phyloP scores from a whole-genome alignment of 2,329 filamentous ascomycete species.

The Stagonosporopsis chrysanthemi region DNA sequence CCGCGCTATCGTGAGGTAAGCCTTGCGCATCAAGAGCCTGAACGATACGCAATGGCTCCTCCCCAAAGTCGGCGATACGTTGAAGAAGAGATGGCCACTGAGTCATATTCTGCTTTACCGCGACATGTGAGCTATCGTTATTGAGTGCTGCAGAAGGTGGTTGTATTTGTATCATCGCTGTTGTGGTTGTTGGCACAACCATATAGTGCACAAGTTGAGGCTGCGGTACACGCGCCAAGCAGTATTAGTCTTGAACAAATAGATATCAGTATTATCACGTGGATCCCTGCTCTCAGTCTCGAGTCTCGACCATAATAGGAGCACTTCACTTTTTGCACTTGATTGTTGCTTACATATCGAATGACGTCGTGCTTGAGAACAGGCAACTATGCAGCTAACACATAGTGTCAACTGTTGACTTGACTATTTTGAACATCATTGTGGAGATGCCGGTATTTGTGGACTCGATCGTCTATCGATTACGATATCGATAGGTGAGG shows the following conservation, averaged over 20 bases:
- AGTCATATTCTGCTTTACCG: constrained; percentile 39
- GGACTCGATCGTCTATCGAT: constrained; percentile 18
- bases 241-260: neutral
- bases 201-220: neutral
- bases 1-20: constrained; percentile 52
- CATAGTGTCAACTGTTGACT: constrained; percentile 5
- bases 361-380: neutral
- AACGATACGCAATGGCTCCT: constrained; percentile 42
- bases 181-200: neutral
- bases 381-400: constrained; percentile 14
- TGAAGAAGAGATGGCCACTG: constrained; percentile 49
- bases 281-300: neutral
- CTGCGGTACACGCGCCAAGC: neutral
- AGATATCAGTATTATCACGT: neutral
- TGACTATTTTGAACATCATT: constrained; percentile 15
- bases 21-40: constrained; percentile 48
- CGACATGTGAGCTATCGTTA: constrained; percentile 49
- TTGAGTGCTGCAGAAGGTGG: constrained; percentile 21
- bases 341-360: neutral
- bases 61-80: constrained; percentile 50
- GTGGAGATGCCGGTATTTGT: constrained; percentile 17
- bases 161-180: neutral
- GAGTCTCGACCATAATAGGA: neutral
- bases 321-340: neutral
- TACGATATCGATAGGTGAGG: constrained; percentile 14